These are phyloP conservation scores for Hymenoscyphus occultus DNA, from an alignment of 2,329 filamentous ascomycete genomes.

Conservation along the genomic window DNA sequence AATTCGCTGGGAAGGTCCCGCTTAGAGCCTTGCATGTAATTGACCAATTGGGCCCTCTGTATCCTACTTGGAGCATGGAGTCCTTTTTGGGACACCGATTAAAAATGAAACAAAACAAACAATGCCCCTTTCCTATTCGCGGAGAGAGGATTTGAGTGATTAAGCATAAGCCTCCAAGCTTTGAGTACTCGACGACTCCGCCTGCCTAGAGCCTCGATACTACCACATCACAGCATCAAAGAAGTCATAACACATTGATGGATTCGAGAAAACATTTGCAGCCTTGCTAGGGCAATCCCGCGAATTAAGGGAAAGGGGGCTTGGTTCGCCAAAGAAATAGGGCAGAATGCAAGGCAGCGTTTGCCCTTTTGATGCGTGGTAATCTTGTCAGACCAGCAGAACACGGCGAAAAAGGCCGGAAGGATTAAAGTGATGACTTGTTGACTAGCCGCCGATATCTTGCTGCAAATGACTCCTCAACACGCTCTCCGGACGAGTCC, in stretches of 20 bases:
- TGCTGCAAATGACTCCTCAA: neutral
- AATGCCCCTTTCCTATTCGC: neutral
- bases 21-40: slow-evolving; percentile 12
- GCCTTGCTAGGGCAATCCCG: slow-evolving; percentile 13
- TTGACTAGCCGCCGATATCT: neutral
- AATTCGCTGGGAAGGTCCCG: slow-evolving; percentile 11
- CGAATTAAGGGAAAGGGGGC: neutral
- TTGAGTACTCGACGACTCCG: neutral
- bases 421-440: neutral
- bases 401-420: neutral
- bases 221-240: neutral
- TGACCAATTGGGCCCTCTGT: neutral
- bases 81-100: neutral
- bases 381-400: neutral
- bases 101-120: neutral
- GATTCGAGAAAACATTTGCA: neutral
- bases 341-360: slow-evolving; percentile 7
- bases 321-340: slow-evolving; percentile 2
- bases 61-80: slow-evolving; percentile 5
- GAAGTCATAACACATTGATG: neutral
- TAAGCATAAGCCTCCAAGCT: neutral
- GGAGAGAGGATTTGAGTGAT: neutral
- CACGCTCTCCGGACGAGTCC: neutral
- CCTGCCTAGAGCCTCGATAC: slow-evolving; percentile 12
- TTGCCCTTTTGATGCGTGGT: neutral